Evolutionary conservation across 352 stramenopile species (phyloP).

Genomic region (Phytophthora quininea): DNA sequence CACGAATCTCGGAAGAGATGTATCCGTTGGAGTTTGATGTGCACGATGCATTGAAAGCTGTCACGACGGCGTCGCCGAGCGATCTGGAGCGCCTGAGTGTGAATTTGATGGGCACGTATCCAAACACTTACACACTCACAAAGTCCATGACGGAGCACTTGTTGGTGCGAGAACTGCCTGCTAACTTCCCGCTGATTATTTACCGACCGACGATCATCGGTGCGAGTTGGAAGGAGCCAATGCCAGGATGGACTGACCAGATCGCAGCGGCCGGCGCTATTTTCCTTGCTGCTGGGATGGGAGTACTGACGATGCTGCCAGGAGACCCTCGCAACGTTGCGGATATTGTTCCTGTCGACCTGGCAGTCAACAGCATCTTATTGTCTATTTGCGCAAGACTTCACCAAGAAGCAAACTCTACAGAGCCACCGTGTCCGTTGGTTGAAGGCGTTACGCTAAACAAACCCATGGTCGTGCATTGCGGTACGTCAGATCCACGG

Average conservation of each 20-base stretch:
- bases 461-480: slow-evolving; percentile 71
- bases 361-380: slow-evolving; percentile 81
- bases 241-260: slow-evolving; percentile 85
- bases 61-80: slow-evolving; percentile 53
- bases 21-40: slow-evolving; percentile 89
- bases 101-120: slow-evolving; percentile 88
- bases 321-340: slow-evolving; percentile 81
- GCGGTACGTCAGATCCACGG: slow-evolving; percentile 74
- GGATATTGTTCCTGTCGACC: slow-evolving; percentile 84
- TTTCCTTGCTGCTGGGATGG: slow-evolving; percentile 77
- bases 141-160: slow-evolving; percentile 90
- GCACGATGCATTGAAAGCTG: slow-evolving; percentile 63
- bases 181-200: slow-evolving; percentile 70
- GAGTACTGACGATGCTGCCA: slow-evolving; percentile 82
- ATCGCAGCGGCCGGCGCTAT: slow-evolving; percentile 80
- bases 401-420: slow-evolving; percentile 22
- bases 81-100: slow-evolving; percentile 71
- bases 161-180: slow-evolving; percentile 50
- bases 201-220: slow-evolving; percentile 88
- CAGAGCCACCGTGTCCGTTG: slow-evolving; percentile 10
- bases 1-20: slow-evolving; percentile 64
- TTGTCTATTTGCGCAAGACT: slow-evolving; percentile 53
- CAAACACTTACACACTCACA: slow-evolving; percentile 90
- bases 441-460: slow-evolving; percentile 25
- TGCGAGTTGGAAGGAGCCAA: slow-evolving; percentile 85